A percentile compares a stretch with the other conserved stretches of the same genome.
These are phyloP conservation scores for Astrephomene gubernaculifera DNA, from an alignment of 139 green algal genomes.

Conservation along the genomic window DNA sequence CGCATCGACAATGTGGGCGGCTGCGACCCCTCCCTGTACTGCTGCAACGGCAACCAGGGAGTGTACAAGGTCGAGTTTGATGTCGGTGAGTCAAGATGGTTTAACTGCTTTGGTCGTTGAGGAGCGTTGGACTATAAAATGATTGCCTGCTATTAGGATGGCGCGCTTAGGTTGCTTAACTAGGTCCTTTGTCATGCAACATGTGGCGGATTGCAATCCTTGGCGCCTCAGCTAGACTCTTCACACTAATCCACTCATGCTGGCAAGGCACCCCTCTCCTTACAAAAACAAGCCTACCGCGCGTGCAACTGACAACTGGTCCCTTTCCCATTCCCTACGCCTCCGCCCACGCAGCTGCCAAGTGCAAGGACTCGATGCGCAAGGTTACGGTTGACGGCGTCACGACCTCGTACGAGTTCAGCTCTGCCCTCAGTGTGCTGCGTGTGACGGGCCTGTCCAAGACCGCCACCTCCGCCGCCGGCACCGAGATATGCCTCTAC, in stretches of 20 bases:
- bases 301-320: too few relatives aligned
- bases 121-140: too few relatives aligned
- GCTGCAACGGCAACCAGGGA: constrained; percentile 21
- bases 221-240: too few relatives aligned
- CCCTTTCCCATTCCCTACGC: too few relatives aligned
- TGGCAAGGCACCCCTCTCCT: too few relatives aligned
- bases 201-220: too few relatives aligned
- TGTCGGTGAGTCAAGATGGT: constrained; percentile 20
- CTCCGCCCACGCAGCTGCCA: background rate
- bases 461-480: background rate
- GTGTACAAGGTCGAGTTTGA: constrained; percentile 26
- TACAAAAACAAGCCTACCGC: too few relatives aligned
- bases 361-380: constrained; percentile 23
- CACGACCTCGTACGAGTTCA: constrained; percentile 21
- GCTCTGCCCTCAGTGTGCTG: constrained; percentile 4
- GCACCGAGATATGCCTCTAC: constrained; percentile 42
- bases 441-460: constrained; percentile 14
- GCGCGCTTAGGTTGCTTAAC: too few relatives aligned
- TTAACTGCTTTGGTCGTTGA: too few relatives aligned
- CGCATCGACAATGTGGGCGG: background rate
- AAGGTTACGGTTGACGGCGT: constrained; percentile 26
- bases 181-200: too few relatives aligned
- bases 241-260: too few relatives aligned
- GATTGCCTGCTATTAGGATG: too few relatives aligned
- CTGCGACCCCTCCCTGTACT: background rate